These are phyloP conservation scores for Raffaelea ambrosiae DNA, from an alignment of 2,329 filamentous ascomycete species.

Conservation along the genomic window DNA sequence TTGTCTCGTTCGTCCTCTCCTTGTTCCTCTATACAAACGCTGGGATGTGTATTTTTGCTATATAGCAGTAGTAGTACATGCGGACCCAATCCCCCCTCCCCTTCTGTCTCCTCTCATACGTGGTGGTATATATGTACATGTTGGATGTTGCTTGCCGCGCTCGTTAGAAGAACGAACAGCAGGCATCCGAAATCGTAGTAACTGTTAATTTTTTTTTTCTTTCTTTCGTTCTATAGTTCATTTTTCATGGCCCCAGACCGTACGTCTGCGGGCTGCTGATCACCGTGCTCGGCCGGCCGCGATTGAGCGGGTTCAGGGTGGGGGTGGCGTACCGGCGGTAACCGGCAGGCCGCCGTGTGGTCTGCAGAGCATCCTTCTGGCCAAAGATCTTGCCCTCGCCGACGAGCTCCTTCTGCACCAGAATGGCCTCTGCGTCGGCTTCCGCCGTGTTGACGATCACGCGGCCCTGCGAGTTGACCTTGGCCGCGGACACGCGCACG, in stretches of 20 bases:
- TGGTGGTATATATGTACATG: neutral
- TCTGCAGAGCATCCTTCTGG: constrained; percentile 13
- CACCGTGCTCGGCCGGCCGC: constrained; percentile 19
- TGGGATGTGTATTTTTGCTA: neutral
- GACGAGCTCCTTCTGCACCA: constrained; percentile 37
- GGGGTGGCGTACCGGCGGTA: constrained; percentile 7
- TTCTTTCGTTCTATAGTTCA: neutral
- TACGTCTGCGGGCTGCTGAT: constrained; percentile 29
- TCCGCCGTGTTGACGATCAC: constrained; percentile 36
- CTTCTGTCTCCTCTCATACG: too few relatives aligned
- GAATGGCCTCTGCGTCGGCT: constrained; percentile 25
- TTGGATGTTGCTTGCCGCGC: too few relatives aligned
- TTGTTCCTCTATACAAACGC: too few relatives aligned
- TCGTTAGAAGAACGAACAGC: too few relatives aligned
- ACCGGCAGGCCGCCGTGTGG: constrained; percentile 14
- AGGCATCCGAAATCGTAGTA: too few relatives aligned
- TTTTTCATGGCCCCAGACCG: constrained; percentile 19
- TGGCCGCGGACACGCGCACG: constrained; percentile 34
- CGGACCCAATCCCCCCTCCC: too few relatives aligned
- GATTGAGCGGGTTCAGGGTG: constrained; percentile 26
- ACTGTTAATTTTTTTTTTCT: neutral
- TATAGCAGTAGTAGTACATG: neutral
- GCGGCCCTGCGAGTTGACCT: constrained; percentile 41
- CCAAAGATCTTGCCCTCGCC: constrained; percentile 26
- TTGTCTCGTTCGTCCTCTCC: too few relatives aligned